Percentiles rank a stretch among this genome's conserved stretches.
Evolutionary conservation across 1,139 yeast genomes (phyloP).

Genomic region (Debaryomyces udenii): DNA sequence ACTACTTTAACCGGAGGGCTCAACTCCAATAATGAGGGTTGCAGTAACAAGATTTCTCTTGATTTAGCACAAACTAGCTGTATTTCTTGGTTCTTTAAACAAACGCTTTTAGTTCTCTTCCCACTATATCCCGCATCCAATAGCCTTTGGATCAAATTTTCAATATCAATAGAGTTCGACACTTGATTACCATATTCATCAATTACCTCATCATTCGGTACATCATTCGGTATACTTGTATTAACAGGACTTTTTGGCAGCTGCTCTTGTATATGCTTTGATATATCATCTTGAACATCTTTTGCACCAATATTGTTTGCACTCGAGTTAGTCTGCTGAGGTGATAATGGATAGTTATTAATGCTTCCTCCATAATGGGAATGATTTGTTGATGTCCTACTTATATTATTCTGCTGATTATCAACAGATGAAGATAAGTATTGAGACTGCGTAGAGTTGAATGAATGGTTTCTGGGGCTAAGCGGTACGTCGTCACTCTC

Average conservation of each 20-base stretch:
- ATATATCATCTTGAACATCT: constrained; percentile 1
- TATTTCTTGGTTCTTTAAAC: constrained; percentile 86
- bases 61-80: constrained; percentile 78
- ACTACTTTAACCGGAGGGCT: constrained; percentile 87
- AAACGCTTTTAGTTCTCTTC: constrained; percentile 84
- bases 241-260: constrained; percentile 2
- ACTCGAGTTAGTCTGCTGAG: constrained; percentile 24
- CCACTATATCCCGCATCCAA: constrained; percentile 96
- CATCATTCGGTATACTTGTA: constrained; percentile 1
- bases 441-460: constrained; percentile 10
- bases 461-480: constrained; percentile 13
- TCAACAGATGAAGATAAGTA: constrained; percentile 8
- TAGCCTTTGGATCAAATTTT: constrained; percentile 84
- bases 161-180: constrained; percentile 62
- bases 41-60: constrained; percentile 69
- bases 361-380: constrained; percentile 32
- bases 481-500: constrained; percentile 13
- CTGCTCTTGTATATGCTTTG: not conserved
- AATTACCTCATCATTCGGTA: constrained; percentile 2
- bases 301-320: constrained; percentile 2
- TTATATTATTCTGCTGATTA: constrained; percentile 4
- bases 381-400: constrained; percentile 43
- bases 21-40: constrained; percentile 74
- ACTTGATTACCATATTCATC: constrained; percentile 3
- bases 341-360: constrained; percentile 26